phyloP scores from a whole-genome alignment of 2,329 filamentous ascomycete genomes.

The Aspergillus clavatus region DNA sequence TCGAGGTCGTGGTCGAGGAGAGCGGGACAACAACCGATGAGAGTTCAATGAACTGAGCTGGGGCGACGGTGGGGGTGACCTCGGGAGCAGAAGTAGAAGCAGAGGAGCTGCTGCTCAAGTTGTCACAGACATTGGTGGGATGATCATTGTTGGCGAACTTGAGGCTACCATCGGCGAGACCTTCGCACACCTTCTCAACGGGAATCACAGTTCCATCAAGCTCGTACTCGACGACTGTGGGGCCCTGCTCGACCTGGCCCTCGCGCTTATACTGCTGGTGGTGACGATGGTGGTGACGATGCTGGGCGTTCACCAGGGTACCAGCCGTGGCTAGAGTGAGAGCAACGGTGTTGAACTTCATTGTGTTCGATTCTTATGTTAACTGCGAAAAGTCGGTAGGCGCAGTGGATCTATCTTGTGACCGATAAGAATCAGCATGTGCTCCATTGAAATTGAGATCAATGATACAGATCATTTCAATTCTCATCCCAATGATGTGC shows the following conservation, averaged over 20 bases:
- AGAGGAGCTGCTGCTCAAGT: constrained; percentile 27
- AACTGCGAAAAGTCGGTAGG: background rate
- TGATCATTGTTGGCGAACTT: constrained; percentile 62
- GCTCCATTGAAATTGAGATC: background rate
- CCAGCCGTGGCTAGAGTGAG: constrained; percentile 41
- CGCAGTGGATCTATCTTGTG: constrained; percentile 3
- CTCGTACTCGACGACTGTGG: constrained; percentile 66
- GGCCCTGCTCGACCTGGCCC: constrained; percentile 50
- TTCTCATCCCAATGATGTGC: background rate
- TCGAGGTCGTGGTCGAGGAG: constrained; percentile 20
- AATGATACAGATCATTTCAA: too few species aligned
- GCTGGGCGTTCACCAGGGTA: constrained; percentile 40
- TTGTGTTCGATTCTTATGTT: constrained; percentile 19
- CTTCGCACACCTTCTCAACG: constrained; percentile 60
- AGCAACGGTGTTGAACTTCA: constrained; percentile 40
- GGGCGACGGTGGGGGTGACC: constrained; percentile 29
- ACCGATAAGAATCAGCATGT: background rate
- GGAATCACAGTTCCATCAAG: constrained; percentile 51
- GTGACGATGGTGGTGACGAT: constrained; percentile 41
- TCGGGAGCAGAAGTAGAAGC: constrained; percentile 32
- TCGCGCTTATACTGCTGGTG: constrained; percentile 39
- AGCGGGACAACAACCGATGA: constrained; percentile 36
- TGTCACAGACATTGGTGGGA: constrained; percentile 49
- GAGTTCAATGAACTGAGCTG: constrained; percentile 50
- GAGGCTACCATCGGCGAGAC: constrained; percentile 63